Evolutionary conservation across 192 early-diverging fungal species (phyloP).

Genomic region (Backusella mclennaniae): DNA sequence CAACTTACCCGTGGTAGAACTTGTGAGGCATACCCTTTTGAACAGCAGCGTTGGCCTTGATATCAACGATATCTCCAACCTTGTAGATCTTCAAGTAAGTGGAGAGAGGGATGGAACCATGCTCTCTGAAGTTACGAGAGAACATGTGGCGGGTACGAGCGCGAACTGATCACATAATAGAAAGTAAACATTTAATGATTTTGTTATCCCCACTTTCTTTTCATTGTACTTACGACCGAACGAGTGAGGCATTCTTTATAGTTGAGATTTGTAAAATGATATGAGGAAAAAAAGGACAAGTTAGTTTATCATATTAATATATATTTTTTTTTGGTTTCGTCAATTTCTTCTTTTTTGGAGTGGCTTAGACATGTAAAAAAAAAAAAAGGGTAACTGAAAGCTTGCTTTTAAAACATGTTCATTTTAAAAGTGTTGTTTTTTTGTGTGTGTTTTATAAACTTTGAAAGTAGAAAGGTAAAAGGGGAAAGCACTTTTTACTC

Average conservation of each 20-base stretch:
- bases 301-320: background rate
- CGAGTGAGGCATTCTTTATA: slow-evolving; percentile 35
- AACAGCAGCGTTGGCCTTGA: slow-evolving; percentile 98
- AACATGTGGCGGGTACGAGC: slow-evolving; percentile 99
- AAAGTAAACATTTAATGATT: background rate
- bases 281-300: background rate
- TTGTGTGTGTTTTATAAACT: background rate
- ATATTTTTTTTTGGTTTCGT: background rate
- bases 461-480: background rate
- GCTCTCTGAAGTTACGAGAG: slow-evolving; percentile 93
- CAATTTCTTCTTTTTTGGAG: background rate
- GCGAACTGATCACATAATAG: slow-evolving; percentile 49
- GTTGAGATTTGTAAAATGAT: background rate
- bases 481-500: background rate
- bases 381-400: slow-evolving; percentile 12
- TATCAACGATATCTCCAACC: slow-evolving; percentile 99
- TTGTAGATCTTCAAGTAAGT: slow-evolving; percentile 99
- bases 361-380: slow-evolving; percentile 10
- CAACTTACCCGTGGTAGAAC: slow-evolving; percentile 95
- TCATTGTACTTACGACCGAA: slow-evolving; percentile 32
- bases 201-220: background rate
- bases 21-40: slow-evolving; percentile 99
- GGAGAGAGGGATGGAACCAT: slow-evolving; percentile 90
- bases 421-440: background rate
- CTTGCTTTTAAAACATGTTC: background rate